phyloP scores from a whole-genome alignment of 768 basidiomycete genomes.

The Naganishia vishniacii region DNA sequence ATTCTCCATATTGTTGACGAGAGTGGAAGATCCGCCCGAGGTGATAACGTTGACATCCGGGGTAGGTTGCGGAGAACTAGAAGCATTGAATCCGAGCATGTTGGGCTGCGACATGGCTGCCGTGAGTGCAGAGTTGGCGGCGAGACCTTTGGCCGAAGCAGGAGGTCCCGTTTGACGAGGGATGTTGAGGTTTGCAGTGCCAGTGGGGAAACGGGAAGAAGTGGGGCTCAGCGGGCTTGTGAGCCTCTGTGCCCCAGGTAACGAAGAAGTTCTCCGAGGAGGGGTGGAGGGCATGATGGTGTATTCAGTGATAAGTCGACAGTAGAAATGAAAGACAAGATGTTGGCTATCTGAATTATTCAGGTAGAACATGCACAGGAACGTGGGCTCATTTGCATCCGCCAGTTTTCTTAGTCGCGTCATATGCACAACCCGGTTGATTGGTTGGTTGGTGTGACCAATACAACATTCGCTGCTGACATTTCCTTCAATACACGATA shows the following conservation, averaged over 20 bases:
- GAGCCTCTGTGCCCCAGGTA: not conserved
- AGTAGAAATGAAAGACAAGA: no score
- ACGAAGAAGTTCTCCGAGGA: no score
- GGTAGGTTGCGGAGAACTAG: not conserved
- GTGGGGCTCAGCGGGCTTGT: constrained; percentile 7
- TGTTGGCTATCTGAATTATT: no score
- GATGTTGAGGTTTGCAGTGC: not conserved
- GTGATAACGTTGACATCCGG: constrained; percentile 11
- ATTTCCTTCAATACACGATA: no score
- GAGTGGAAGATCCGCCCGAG: not conserved
- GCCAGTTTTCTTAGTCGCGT: no score
- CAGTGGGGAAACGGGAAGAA: constrained; percentile 1
- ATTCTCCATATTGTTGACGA: not conserved
- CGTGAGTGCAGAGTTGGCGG: not conserved
- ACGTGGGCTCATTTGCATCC: no score
- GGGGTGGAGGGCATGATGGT: no score
- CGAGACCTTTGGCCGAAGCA: not conserved
- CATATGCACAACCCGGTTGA: no score
- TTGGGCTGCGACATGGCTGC: not conserved
- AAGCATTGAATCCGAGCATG: not conserved
- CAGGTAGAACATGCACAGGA: no score
- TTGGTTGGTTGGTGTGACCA: no score
- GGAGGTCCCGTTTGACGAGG: not conserved
- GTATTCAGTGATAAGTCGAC: no score
- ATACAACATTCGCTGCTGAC: no score